Percentiles rank a stretch among this genome's conserved stretches.
phyloP scores from a whole-genome alignment of 257 asterid genomes.

The Solanum ossicruentum region DNA sequence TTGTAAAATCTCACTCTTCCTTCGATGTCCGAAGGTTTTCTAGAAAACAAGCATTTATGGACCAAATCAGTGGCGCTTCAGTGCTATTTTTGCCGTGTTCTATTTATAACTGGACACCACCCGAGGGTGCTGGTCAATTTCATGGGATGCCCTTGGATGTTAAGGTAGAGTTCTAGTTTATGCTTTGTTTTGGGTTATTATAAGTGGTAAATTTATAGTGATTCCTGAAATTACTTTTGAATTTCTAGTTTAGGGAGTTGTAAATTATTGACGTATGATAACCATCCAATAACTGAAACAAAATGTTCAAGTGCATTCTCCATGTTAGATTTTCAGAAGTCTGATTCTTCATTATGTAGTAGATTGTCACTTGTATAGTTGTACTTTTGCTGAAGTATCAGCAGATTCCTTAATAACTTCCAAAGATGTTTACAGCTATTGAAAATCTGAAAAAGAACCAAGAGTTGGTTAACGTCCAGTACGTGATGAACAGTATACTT shows the following conservation, averaged over 20 bases:
- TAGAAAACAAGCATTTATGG: conserved; percentile 46
- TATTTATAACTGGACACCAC: conserved; percentile 89
- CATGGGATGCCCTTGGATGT: conserved; percentile 97
- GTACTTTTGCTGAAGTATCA: not conserved
- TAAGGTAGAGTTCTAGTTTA: conserved; percentile 37
- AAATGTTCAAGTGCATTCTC: not conserved
- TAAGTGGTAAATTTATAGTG: not conserved
- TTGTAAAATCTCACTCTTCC: conserved; percentile 47
- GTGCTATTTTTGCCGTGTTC: conserved; percentile 85
- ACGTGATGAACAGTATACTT: not conserved
- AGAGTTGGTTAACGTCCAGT: not conserved
- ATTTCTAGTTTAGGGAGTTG: not conserved
- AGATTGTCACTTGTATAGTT: not conserved
- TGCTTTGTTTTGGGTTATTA: not conserved
- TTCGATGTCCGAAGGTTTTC: conserved; percentile 45
- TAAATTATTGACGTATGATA: not conserved
- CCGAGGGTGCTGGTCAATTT: conserved; percentile 97
- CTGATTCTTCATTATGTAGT: not conserved
- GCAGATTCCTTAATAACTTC: not conserved
- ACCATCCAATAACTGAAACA: not conserved
- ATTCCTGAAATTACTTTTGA: not conserved
- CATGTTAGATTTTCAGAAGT: not conserved
- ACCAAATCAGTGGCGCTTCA: conserved; percentile 38
- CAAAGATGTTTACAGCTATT: not conserved
- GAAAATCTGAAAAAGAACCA: not conserved